Conservation (phyloP, 108 stramenopile species). For the Fistulifera pelliculosa region DNA sequence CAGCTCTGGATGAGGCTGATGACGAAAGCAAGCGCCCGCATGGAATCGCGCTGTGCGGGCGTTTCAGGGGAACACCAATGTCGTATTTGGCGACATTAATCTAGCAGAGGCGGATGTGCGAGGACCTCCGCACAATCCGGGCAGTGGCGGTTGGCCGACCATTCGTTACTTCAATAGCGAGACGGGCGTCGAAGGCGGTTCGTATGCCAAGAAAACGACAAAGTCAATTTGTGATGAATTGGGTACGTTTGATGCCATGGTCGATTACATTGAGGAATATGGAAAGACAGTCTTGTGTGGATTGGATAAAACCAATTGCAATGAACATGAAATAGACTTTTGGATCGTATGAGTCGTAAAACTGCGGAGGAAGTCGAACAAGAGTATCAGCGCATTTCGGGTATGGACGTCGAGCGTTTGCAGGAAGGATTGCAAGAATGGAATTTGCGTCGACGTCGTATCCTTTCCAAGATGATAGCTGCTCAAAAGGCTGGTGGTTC, state of each 20-base stretch:
- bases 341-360: not conserved
- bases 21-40: slow-evolving; percentile 71
- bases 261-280: slow-evolving; percentile 37
- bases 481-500: no score
- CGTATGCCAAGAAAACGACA: slow-evolving; percentile 42
- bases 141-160: slow-evolving; percentile 67
- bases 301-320: not conserved
- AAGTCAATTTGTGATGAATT: slow-evolving; percentile 55
- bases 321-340: not conserved
- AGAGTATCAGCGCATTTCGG: no score
- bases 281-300: slow-evolving; percentile 28
- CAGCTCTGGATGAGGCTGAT: slow-evolving; percentile 65
- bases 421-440: no score
- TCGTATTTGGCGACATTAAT: slow-evolving; percentile 47
- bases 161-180: slow-evolving; percentile 60
- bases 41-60: slow-evolving; percentile 52
- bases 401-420: no score
- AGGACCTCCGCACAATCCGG: slow-evolving; percentile 32
- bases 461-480: no score
- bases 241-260: slow-evolving; percentile 29
- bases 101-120: slow-evolving; percentile 24
- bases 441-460: no score
- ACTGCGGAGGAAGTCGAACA: no score
- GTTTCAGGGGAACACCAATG: slow-evolving; percentile 38
- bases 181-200: slow-evolving; percentile 40